phyloP scores from a whole-genome alignment of 2,329 filamentous ascomycete species.

The Venturia effusa region DNA sequence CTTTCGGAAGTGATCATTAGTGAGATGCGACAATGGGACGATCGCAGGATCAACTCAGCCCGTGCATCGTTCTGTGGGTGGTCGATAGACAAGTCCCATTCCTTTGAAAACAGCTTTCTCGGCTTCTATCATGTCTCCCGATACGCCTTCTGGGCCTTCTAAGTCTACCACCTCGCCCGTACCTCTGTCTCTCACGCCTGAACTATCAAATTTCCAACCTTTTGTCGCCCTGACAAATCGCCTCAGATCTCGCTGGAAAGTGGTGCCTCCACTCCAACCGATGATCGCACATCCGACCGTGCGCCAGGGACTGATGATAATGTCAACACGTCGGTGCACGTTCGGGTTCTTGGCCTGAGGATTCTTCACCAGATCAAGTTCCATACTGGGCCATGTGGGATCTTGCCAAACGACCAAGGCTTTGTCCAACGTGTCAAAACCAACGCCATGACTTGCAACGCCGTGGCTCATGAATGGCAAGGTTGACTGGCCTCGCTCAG shows the following conservation, averaged over 20 bases:
- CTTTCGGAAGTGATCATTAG: background rate
- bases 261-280: constrained; percentile 82
- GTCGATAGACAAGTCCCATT: constrained; percentile 46
- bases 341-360: constrained; percentile 51
- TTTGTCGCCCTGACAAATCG: constrained; percentile 64
- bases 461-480: constrained; percentile 40
- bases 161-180: constrained; percentile 65
- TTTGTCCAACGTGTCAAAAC: constrained; percentile 86
- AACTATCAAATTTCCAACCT: constrained; percentile 81
- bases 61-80: constrained; percentile 34
- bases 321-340: constrained; percentile 77
- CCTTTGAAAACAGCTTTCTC: constrained; percentile 73
- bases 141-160: constrained; percentile 37
- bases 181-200: constrained; percentile 60
- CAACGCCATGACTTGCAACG: constrained; percentile 62
- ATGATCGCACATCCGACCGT: constrained; percentile 80
- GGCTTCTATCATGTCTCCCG: constrained; percentile 46
- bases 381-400: constrained; percentile 35
- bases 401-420: constrained; percentile 88
- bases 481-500: constrained; percentile 59
- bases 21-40: no score
- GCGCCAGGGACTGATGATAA: constrained; percentile 81
- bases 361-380: constrained; percentile 23
- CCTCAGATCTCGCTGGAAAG: constrained; percentile 78
- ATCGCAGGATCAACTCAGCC: background rate